Evolutionary conservation across 2,329 filamentous ascomycete genomes (phyloP).

Genomic region (Xylariaceae sp.): DNA sequence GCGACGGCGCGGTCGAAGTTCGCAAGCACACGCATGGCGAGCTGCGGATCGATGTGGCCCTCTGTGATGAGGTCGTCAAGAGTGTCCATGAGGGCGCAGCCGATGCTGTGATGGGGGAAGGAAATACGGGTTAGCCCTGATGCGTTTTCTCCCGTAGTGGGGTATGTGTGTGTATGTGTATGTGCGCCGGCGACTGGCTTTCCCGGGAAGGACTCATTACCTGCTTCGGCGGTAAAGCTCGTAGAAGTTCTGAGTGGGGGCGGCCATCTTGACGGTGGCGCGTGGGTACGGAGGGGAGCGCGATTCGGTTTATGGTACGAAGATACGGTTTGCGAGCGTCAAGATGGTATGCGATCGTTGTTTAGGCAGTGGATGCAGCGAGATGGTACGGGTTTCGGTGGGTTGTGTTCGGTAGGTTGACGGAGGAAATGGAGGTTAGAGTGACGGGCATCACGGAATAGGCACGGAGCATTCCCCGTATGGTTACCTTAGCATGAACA

Average conservation of each 20-base stretch:
- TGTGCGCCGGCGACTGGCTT: too few species aligned
- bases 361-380: too few species aligned
- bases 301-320: background rate
- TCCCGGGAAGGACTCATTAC: constrained; percentile 46
- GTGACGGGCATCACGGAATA: too few species aligned
- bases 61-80: constrained; percentile 95
- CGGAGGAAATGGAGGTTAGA: too few species aligned
- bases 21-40: constrained; percentile 95
- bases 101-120: constrained; percentile 60
- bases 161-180: too few species aligned
- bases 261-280: constrained; percentile 33
- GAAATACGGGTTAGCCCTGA: constrained; percentile 20
- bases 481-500: too few species aligned
- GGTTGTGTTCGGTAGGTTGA: too few species aligned
- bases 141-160: too few species aligned
- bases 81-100: constrained; percentile 87
- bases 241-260: constrained; percentile 62
- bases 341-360: too few species aligned
- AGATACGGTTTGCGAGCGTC: too few species aligned
- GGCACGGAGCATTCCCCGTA: too few species aligned
- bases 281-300: constrained; percentile 1
- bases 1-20: constrained; percentile 95
- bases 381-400: too few species aligned
- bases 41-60: constrained; percentile 91
- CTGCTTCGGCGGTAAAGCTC: constrained; percentile 98